These are phyloP conservation scores for Evernia prunastri DNA, from an alignment of 495 filamentous ascomycete species.

Conservation along the genomic window DNA sequence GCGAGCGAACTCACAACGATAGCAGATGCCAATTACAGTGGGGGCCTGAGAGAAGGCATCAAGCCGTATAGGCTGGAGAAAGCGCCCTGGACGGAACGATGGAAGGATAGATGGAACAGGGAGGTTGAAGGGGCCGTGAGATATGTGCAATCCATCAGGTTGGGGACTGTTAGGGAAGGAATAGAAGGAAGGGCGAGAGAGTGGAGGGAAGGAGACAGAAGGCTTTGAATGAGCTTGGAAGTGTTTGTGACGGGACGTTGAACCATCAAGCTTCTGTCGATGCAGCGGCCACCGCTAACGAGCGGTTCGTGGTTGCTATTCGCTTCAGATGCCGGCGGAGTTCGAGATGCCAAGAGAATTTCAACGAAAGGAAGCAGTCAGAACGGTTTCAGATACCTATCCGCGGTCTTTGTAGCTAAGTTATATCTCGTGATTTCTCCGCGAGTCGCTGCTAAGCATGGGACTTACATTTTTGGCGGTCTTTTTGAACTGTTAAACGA, in stretches of 20 bases:
- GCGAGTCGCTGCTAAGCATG: not conserved
- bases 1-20: conserved; percentile 41
- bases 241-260: not conserved
- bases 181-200: conserved; percentile 37
- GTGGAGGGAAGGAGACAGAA: conserved; percentile 20
- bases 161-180: conserved; percentile 51
- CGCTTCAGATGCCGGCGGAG: not conserved
- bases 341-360: not conserved
- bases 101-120: conserved; percentile 76
- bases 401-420: not conserved
- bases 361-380: not conserved
- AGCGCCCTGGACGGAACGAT: conserved; percentile 51
- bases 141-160: conserved; percentile 60
- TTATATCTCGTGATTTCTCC: not conserved
- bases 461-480: not conserved
- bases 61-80: conserved; percentile 28
- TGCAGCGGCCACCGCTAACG: not conserved
- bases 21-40: conserved; percentile 22
- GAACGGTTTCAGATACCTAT: too few species aligned
- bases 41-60: conserved; percentile 23
- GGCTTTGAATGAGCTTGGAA: conserved; percentile 10
- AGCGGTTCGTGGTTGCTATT: not conserved
- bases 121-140: conserved; percentile 63
- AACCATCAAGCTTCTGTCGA: not conserved
- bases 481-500: not conserved